A percentile compares a stretch with the other conserved stretches of the same genome.
Conservation (phyloP, 768 basidiomycete species). For the Mycena epipterygia region DNA sequence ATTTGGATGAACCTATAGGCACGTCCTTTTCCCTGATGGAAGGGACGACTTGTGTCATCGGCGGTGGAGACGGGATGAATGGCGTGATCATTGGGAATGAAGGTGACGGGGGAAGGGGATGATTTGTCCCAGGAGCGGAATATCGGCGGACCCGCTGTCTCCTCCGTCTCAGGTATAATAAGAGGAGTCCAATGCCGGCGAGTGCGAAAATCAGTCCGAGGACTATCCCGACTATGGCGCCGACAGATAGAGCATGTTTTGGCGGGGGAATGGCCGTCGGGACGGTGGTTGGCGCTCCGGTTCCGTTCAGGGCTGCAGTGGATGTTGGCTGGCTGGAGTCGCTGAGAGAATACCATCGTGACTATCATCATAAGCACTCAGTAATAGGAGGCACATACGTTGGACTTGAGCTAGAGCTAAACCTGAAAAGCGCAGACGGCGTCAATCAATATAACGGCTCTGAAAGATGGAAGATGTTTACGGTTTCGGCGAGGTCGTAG, state of each 20-base stretch:
- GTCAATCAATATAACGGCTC: neutral
- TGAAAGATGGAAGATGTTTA: neutral
- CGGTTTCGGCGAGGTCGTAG: neutral
- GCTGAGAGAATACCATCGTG: neutral
- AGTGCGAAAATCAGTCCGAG: slow-evolving; percentile 11
- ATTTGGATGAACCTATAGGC: neutral
- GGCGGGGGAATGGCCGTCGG: too few species aligned
- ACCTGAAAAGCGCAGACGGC: neutral
- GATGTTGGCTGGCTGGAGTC: neutral
- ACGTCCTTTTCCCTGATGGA: neutral
- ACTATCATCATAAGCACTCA: neutral
- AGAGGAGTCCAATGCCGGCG: neutral
- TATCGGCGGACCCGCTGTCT: slow-evolving; percentile 12
- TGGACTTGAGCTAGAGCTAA: neutral
- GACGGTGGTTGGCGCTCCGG: neutral
- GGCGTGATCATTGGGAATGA: slow-evolving; percentile 4
- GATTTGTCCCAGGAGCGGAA: neutral
- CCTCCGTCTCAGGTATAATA: slow-evolving; percentile 16
- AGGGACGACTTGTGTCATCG: neutral
- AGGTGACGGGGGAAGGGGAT: neutral
- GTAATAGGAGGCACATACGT: slow-evolving; percentile 10
- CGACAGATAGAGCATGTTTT: neutral
- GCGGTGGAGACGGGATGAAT: neutral
- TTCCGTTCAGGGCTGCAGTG: neutral
- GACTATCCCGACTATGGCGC: slow-evolving; percentile 18